A percentile compares a stretch with the other conserved stretches of the same genome.
phyloP scores from a whole-genome alignment of 495 filamentous ascomycete species.

The Rhypophila decipiens region DNA sequence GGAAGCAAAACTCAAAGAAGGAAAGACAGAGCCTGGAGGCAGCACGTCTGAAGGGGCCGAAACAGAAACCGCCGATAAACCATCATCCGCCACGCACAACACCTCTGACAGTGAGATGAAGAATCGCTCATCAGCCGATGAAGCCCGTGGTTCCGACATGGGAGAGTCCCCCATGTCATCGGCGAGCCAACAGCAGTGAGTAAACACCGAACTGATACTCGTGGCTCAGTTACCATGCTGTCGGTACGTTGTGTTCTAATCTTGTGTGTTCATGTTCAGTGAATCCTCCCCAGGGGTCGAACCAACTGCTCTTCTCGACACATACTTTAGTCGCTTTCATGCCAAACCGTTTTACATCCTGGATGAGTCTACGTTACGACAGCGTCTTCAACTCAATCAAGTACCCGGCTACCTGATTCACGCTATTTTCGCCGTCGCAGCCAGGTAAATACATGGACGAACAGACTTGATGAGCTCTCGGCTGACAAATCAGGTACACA shows the following conservation, averaged over 20 bases:
- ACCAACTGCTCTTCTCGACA: conserved; percentile 60
- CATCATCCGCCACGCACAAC: conserved; percentile 10
- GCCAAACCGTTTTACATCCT: conserved; percentile 73
- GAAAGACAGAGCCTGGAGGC: conserved; percentile 41
- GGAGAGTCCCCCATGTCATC: conserved; percentile 13
- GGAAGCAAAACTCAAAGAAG: conserved; percentile 70
- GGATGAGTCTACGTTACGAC: conserved; percentile 63
- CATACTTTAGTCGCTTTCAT: conserved; percentile 70
- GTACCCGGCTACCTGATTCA: conserved; percentile 57
- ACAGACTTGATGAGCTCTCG: background rate
- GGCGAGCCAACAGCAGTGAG: conserved; percentile 8
- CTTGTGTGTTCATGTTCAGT: conserved; percentile 9
- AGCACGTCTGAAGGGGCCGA: conserved; percentile 28
- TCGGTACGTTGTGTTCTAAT: background rate
- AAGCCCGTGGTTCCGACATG: conserved; percentile 1
- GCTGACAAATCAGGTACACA: conserved; percentile 51
- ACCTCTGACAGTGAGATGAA: background rate
- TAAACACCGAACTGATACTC: background rate
- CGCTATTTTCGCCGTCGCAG: conserved; percentile 67
- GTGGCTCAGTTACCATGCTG: background rate
- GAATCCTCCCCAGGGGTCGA: conserved; percentile 37
- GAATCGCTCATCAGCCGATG: background rate
- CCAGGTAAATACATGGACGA: conserved; percentile 43
- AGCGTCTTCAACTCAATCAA: conserved; percentile 59
- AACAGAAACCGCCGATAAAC: conserved; percentile 8